phyloP scores from a whole-genome alignment of 2,329 filamentous ascomycete genomes.

The Talaromyces sp. region DNA sequence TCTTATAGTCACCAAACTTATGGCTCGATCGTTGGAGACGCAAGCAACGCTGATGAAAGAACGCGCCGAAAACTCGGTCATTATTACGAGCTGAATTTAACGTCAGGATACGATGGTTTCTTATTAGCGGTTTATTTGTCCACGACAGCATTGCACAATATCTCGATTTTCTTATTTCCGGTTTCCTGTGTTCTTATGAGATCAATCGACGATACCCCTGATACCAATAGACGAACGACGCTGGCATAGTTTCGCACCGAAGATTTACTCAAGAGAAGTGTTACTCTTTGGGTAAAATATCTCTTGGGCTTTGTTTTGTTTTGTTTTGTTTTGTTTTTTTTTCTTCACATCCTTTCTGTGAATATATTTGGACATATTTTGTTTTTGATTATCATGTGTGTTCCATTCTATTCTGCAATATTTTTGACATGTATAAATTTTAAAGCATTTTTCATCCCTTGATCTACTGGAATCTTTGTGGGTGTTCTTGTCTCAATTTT shows the following conservation, averaged over 20 bases:
- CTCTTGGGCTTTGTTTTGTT: background rate
- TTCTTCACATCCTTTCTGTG: background rate
- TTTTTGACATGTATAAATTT: background rate
- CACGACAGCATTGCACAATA: constrained; percentile 6
- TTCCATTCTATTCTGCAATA: background rate
- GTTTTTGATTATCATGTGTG: background rate
- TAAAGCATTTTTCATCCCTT: background rate
- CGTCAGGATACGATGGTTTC: background rate
- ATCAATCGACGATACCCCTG: constrained; percentile 5
- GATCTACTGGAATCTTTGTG: no score
- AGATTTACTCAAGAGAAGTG: background rate
- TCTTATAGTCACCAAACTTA: constrained; percentile 58
- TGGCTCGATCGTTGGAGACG: constrained; percentile 60
- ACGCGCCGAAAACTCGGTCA: constrained; percentile 42
- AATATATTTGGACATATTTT: constrained; percentile 1
- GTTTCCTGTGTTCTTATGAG: background rate
- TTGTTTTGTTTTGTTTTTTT: background rate
- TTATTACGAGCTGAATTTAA: constrained; percentile 23
- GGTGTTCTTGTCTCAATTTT: no score
- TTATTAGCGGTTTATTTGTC: background rate
- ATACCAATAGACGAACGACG: constrained; percentile 12
- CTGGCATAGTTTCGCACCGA: constrained; percentile 1
- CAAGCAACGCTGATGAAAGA: constrained; percentile 61
- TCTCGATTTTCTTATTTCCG: background rate
- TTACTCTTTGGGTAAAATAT: background rate